Base-by-base conservation (phyloP, 108 stramenopile genomes). In the Tribonema minus region DNA sequence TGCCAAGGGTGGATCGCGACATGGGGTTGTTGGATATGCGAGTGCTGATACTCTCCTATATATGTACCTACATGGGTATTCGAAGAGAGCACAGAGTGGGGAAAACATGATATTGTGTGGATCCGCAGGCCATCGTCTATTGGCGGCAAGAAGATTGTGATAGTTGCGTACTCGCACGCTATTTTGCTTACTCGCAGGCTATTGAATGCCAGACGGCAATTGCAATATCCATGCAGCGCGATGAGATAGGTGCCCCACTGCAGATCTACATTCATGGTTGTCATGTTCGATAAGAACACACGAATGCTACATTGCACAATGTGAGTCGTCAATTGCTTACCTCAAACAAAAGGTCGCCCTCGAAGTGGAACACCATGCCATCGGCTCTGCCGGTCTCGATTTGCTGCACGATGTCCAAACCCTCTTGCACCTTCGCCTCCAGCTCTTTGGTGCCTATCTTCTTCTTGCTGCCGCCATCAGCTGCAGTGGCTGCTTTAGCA, bases 341-440 rank as follows among this genome's bases (percentile, higher is more conserved):
- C 77, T 60, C 68, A 35, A 68, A 79, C 77, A 79, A 66, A 2
- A 79, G 68, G 39, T 79, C 77, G 20, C 46, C 15, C 68, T 79
- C 77, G 40, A 79, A 79, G 34, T 79, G 68, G 60, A 79, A 79
- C 15, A 79, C 77, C 77, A 79, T 61, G 60, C 77, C 77, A 32
- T 79, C 77, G 15, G 40, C 68, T 20, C 77, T 63, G 1, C 64
- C 36, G 29, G 68, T 30, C 60, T 79, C 77, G 1, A 70, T 68
- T 20, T 69, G 33, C 28, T 36, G 46, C 58, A 79, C 58, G 37
- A 69, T 70, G 33, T 28, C 30, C 77, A 79, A 62, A 28, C 68
- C 77, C 39, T 69, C 68, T 61, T 41, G 23, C 31, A 79, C n/a
- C n/a, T n/a, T n/a, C n/a, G n/a, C n/a, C n/a, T n/a, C n/a, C n/a